These are phyloP conservation scores for Royoungia palumana DNA, from an alignment of 768 basidiomycete species.

Conservation along the genomic window DNA sequence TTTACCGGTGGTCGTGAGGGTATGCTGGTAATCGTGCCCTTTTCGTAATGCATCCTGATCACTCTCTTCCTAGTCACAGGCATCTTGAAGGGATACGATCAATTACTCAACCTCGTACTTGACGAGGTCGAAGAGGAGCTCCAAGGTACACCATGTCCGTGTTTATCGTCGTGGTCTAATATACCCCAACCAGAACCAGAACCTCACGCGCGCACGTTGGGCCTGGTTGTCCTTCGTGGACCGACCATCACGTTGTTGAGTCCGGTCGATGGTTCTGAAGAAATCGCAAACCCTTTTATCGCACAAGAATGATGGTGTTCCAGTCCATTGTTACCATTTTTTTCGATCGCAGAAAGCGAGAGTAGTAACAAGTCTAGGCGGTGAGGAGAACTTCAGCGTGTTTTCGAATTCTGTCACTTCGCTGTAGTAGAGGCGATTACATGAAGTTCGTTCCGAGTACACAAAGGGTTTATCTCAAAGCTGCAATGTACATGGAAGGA, in stretches of 20 bases:
- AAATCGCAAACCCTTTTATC: slow-evolving; percentile 87
- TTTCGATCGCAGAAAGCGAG: no score
- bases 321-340: neutral
- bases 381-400: neutral
- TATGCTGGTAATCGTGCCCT: slow-evolving; percentile 26
- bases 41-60: neutral
- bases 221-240: slow-evolving; percentile 87
- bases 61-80: slow-evolving; percentile 64
- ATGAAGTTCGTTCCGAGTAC: slow-evolving; percentile 13
- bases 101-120: slow-evolving; percentile 92
- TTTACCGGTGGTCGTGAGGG: slow-evolving; percentile 99
- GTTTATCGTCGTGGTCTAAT: slow-evolving; percentile 14
- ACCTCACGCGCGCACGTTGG: slow-evolving; percentile 62
- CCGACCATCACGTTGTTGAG: slow-evolving; percentile 93
- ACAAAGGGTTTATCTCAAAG: slow-evolving; percentile 4
- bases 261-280: slow-evolving; percentile 93
- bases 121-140: slow-evolving; percentile 91
- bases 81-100: slow-evolving; percentile 92
- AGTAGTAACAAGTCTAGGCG: no score
- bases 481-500: slow-evolving; percentile 12
- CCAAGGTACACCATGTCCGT: slow-evolving; percentile 45
- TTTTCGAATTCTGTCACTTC: slow-evolving; percentile 10
- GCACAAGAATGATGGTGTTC: slow-evolving; percentile 50
- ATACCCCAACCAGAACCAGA: slow-evolving; percentile 49
- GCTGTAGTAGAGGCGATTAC: slow-evolving; percentile 16